These are phyloP conservation scores for Polychytrium aggregatum DNA, from an alignment of 192 early-diverging fungal genomes.

Conservation along the genomic window DNA sequence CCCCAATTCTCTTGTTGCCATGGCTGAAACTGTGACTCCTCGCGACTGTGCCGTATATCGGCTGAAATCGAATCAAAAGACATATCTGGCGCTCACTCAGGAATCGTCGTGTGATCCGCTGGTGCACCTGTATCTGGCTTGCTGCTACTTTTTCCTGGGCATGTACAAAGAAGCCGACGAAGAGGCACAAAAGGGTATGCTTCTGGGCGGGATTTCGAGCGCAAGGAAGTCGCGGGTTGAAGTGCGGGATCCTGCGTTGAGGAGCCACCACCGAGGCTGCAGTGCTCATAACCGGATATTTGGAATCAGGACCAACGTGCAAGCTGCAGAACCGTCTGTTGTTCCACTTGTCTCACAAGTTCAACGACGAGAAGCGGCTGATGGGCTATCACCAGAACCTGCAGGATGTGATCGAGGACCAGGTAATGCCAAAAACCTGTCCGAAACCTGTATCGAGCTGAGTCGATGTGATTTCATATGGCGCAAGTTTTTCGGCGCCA, in stretches of 20 bases:
- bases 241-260: no score
- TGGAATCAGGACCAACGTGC: constrained; percentile 41
- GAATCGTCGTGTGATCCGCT: constrained; percentile 34
- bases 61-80: no score
- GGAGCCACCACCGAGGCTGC: no score
- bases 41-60: background rate
- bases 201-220: no score
- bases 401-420: constrained; percentile 53
- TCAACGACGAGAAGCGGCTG: constrained; percentile 53
- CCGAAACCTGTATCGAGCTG: no score
- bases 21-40: no score
- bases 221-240: no score
- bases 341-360: constrained; percentile 52
- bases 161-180: constrained; percentile 53
- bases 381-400: constrained; percentile 51
- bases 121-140: constrained; percentile 40
- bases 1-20: no score
- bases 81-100: constrained; percentile 28
- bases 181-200: constrained; percentile 42
- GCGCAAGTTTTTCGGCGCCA: no score
- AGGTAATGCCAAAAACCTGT: no score
- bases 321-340: constrained; percentile 51
- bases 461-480: background rate
- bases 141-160: constrained; percentile 48
- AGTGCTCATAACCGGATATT: no score